A percentile compares a stretch with the other conserved stretches of the same genome.
Conservation (phyloP, 2,329 filamentous ascomycete species). For the Corynespora cassiicola region DNA sequence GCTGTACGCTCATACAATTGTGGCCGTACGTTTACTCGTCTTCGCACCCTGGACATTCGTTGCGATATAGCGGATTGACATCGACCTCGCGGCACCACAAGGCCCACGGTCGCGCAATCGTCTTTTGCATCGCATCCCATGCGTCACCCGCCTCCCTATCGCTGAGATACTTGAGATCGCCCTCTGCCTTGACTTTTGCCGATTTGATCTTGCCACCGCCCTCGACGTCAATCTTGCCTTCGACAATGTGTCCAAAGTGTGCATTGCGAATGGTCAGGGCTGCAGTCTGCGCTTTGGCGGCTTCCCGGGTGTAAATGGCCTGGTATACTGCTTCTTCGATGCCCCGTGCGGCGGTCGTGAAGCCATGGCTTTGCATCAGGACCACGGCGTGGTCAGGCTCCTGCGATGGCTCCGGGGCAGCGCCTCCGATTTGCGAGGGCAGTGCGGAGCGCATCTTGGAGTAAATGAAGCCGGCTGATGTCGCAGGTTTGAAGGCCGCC, state of each 20-base stretch:
- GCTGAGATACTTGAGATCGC: constrained; percentile 50
- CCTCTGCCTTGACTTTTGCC: constrained; percentile 48
- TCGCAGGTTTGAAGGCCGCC: constrained; percentile 44
- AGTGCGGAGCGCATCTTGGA: constrained; percentile 45
- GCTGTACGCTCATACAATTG: too few species aligned
- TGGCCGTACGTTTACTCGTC: too few species aligned
- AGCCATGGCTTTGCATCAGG: constrained; percentile 54
- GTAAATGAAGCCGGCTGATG: constrained; percentile 45
- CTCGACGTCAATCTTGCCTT: constrained; percentile 48
- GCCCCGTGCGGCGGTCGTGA: constrained; percentile 49
- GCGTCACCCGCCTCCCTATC: constrained; percentile 51
- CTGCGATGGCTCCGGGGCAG: constrained; percentile 32
- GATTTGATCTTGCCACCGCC: constrained; percentile 49
- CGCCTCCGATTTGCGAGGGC: constrained; percentile 39
- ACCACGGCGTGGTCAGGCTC: constrained; percentile 45
- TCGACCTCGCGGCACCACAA: constrained; percentile 53
- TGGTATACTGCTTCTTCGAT: constrained; percentile 55
- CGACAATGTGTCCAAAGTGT: constrained; percentile 42
- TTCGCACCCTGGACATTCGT: constrained; percentile 43
- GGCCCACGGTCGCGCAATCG: constrained; percentile 48
- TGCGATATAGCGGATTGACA: constrained; percentile 46
- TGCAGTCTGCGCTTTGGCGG: constrained; percentile 49
- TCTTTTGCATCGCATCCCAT: constrained; percentile 43
- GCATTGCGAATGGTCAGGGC: constrained; percentile 44
- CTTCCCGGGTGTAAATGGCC: constrained; percentile 50